These are phyloP conservation scores for Serendipita sp. DNA, from an alignment of 1,284 basidiomycete genomes.

Conservation along the genomic window DNA sequence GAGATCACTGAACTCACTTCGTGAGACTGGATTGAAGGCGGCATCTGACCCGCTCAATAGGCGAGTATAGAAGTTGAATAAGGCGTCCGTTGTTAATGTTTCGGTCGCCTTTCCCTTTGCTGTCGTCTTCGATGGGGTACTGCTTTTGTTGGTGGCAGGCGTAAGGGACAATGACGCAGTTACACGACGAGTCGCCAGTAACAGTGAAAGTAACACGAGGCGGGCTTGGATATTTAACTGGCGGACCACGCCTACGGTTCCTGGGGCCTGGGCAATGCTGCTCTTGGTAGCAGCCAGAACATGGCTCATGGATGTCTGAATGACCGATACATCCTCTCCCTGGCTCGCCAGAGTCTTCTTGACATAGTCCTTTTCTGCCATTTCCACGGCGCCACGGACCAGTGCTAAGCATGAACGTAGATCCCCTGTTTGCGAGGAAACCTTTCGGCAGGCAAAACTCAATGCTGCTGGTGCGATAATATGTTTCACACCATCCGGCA, in stretches of 20 bases:
- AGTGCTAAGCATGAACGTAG: conserved; percentile 64
- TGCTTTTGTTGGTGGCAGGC: conserved; percentile 10
- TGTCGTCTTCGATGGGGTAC: conserved; percentile 18
- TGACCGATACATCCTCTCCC: not conserved
- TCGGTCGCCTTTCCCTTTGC: conserved; percentile 8
- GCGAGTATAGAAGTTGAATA: conserved; percentile 40
- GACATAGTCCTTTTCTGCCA: conserved; percentile 26
- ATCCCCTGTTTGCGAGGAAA: conserved; percentile 63
- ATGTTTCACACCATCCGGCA: conserved; percentile 28
- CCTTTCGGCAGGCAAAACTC: conserved; percentile 57
- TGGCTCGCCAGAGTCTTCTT: not conserved
- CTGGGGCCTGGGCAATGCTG: not conserved
- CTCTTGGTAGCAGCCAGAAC: conserved; percentile 7
- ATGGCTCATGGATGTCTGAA: conserved; percentile 7
- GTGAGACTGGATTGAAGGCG: conserved; percentile 49
- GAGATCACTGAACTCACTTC: conserved; percentile 61
- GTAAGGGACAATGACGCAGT: conserved; percentile 40
- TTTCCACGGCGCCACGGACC: conserved; percentile 58
- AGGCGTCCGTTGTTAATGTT: conserved; percentile 38
- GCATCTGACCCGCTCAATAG: conserved; percentile 36
- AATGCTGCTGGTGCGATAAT: conserved; percentile 49
- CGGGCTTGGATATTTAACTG: conserved; percentile 58
- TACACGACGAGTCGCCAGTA: conserved; percentile 48
- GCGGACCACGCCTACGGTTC: conserved; percentile 36
- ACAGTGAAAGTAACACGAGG: conserved; percentile 44